Conservation (phyloP, 176 grass and related monocot species). For the Eragrostis nindensis region DNA sequence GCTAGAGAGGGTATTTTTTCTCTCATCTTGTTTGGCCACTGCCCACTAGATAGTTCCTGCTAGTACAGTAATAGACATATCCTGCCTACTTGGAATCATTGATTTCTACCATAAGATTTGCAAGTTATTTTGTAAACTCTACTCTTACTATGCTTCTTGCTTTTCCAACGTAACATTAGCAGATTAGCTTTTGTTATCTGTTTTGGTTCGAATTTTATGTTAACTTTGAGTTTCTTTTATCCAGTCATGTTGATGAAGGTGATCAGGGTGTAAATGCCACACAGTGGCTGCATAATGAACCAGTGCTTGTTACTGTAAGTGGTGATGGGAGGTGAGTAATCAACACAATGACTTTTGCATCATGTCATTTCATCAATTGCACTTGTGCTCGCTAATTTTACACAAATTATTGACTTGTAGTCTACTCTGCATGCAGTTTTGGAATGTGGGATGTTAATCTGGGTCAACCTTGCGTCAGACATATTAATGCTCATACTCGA, state of each 20-base stretch:
- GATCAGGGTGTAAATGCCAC: constrained; percentile 84
- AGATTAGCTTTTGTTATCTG: constrained; percentile 1
- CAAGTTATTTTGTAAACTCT: constrained; percentile 8
- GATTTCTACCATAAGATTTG: background rate
- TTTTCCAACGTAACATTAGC: constrained; percentile 13
- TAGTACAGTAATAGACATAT: background rate
- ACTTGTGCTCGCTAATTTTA: constrained; percentile 24
- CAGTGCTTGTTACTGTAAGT: constrained; percentile 82
- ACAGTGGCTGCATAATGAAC: constrained; percentile 78
- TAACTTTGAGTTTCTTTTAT: constrained; percentile 29
- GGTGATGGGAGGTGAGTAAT: constrained; percentile 80
- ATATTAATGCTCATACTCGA: constrained; percentile 74
- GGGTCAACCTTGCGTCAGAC: constrained; percentile 80
- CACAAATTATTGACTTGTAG: constrained; percentile 30
- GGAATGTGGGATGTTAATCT: constrained; percentile 94
- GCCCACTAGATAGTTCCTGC: background rate
- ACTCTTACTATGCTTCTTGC: constrained; percentile 1
- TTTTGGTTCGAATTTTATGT: constrained; percentile 23
- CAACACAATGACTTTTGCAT: background rate
- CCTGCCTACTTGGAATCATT: background rate
- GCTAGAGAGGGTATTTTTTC: background rate
- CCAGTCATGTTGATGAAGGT: constrained; percentile 72
- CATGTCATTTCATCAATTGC: constrained; percentile 27
- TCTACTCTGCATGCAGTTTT: constrained; percentile 49
- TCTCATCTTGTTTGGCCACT: background rate